Evolutionary conservation across 768 basidiomycete species (phyloP).

Genomic region (Kwoniella botswanensis): DNA sequence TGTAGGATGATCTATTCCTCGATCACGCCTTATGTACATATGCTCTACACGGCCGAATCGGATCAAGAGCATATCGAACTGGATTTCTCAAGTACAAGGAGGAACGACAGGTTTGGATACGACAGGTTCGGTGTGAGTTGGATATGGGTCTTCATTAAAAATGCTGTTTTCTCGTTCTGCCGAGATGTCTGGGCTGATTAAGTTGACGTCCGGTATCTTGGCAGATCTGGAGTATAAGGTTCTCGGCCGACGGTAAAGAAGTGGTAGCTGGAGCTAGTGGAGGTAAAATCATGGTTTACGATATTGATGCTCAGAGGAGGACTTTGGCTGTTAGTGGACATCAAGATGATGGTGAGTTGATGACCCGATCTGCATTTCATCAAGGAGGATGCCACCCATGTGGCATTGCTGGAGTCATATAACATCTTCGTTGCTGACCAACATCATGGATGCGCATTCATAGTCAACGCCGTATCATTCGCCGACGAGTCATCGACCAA

Average conservation of each 20-base stretch:
- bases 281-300: slow-evolving; percentile 72
- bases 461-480: slow-evolving; percentile 89
- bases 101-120: slow-evolving; percentile 30
- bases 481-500: slow-evolving; percentile 92
- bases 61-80: slow-evolving; percentile 53
- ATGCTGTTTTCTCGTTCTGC: slow-evolving; percentile 66
- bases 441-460: neutral
- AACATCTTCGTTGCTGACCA: too few relatives aligned
- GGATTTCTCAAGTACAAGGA: slow-evolving; percentile 37
- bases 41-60: slow-evolving; percentile 52
- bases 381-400: too few relatives aligned
- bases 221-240: slow-evolving; percentile 91
- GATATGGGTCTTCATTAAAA: slow-evolving; percentile 30
- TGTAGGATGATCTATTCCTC: slow-evolving; percentile 88
- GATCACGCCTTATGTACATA: slow-evolving; percentile 62
- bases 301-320: slow-evolving; percentile 76
- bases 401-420: too few relatives aligned
- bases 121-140: slow-evolving; percentile 54
- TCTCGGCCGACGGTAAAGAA: slow-evolving; percentile 95
- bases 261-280: slow-evolving; percentile 81
- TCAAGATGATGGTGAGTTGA: slow-evolving; percentile 66
- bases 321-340: slow-evolving; percentile 89
- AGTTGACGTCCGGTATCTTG: slow-evolving; percentile 52
- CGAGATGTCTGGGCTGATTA: slow-evolving; percentile 68
- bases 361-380: too few relatives aligned